Evolutionary conservation across 2,329 filamentous ascomycete species (phyloP), one percentile per base, ranked within the genome.

Genomic region (Nigrospora osmanthi): DNA sequence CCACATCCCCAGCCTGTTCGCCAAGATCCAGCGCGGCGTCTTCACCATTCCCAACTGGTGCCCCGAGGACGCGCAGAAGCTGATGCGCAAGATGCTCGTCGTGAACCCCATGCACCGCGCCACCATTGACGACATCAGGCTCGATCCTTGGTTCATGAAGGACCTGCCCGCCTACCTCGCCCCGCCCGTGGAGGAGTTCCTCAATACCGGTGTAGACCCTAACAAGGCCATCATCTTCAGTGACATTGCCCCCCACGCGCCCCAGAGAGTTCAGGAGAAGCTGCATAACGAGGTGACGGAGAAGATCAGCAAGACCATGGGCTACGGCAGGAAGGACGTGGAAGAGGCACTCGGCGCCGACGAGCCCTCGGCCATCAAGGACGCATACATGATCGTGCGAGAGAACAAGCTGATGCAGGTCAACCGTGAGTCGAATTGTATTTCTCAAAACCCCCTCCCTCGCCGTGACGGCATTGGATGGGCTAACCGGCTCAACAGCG

Each of bases 391-490:
- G 68, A 98, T 98, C 63, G 89, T 98, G 23, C 82, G 91, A 43
- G 93, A 98, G 66, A 97, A 97, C 62, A 93, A 96, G 64, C 79
- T 97, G 62, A 97, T 97, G 90, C 87, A 90, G 63, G 84, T 83
- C 45, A 95, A 89, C 63, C 89, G 88, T 94, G 73, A 80, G 87
- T 81, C 40, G 38, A 47, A 19, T 16, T 35, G 31, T 19, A 16
- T 33, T 14, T 23, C 47, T 32, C 37, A 15, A 40, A 38, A 12
- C 42, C 34, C 12, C 40, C 40, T 14, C 30, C 9, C 43, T 13
- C 52, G 35, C 7, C 35, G 15, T 10, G 4, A 16, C 15, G 11
- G n/a, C 23, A 35, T 15, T 32, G 23, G 35, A 45, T 19, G 34
- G n/a, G 16, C 19, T 35, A 9, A 45, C 31, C 4, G 16, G 13